Evolutionary conservation across 1,284 basidiomycete species (phyloP).

Genomic region (Cerioporus squamosus): DNA sequence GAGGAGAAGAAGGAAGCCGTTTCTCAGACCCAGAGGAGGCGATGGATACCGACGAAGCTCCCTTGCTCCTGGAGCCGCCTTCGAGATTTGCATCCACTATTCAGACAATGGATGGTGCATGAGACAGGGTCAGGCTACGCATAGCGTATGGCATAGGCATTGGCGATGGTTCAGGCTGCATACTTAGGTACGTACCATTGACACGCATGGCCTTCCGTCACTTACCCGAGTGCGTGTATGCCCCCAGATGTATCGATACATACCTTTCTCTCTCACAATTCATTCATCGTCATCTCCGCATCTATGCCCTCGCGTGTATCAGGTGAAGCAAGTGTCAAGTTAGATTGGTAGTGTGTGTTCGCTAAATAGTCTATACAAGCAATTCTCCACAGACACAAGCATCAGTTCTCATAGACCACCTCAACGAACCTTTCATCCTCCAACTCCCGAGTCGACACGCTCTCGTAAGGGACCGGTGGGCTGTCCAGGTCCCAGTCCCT

Average conservation of each 20-base stretch:
- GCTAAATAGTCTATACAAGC: background rate
- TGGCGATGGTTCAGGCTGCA: too few species aligned
- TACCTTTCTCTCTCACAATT: too few species aligned
- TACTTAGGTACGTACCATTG: too few species aligned
- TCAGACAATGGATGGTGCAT: conserved; percentile 44
- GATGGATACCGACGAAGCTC: conserved; percentile 40
- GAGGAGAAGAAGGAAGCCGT: conserved; percentile 14
- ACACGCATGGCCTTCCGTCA: too few species aligned
- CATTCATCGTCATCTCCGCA: too few species aligned
- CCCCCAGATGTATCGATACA: background rate
- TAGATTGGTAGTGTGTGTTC: background rate
- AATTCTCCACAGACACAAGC: background rate
- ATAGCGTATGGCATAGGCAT: too few species aligned
- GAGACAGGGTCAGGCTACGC: background rate
- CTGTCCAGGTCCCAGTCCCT: conserved; percentile 73
- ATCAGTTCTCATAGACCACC: conserved; percentile 31
- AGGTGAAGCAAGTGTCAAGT: too few species aligned
- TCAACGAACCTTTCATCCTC: conserved; percentile 38
- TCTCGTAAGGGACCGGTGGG: conserved; percentile 31
- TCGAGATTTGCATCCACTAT: conserved; percentile 48
- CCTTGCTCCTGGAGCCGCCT: conserved; percentile 36
- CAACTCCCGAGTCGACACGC: conserved; percentile 33
- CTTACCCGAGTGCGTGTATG: too few species aligned
- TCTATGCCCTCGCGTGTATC: too few species aligned
- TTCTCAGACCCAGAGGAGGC: conserved; percentile 7